Conservation (phyloP, 371 early-diverging fungal genomes). For the Chytridium lagenaria region DNA sequence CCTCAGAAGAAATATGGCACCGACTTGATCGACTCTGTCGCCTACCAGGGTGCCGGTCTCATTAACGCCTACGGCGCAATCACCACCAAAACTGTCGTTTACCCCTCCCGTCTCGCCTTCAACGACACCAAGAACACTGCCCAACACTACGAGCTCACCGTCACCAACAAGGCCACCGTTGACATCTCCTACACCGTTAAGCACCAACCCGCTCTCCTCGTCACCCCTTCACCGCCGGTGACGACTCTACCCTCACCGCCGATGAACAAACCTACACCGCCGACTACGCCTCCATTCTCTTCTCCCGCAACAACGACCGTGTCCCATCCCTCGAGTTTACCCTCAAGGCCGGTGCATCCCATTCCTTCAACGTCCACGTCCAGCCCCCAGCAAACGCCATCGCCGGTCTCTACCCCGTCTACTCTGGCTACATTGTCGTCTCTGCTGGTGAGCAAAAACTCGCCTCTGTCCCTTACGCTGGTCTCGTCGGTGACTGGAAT, state of each 20-base stretch:
- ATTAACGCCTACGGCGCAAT: slow-evolving; percentile 69
- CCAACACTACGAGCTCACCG: slow-evolving; percentile 49
- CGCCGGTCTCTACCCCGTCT: slow-evolving; percentile 30
- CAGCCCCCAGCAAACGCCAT: slow-evolving; percentile 19
- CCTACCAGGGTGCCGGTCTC: slow-evolving; percentile 76
- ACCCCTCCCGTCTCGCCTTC: slow-evolving; percentile 60
- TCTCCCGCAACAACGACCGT: slow-evolving; percentile 16
- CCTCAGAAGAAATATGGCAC: slow-evolving; percentile 31
- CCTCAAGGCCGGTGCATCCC: slow-evolving; percentile 27
- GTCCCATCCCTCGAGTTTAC: slow-evolving; percentile 15
- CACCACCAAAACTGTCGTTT: slow-evolving; percentile 53
- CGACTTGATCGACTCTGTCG: slow-evolving; percentile 51
- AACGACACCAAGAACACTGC: slow-evolving; percentile 62
- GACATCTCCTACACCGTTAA: slow-evolving; percentile 58
- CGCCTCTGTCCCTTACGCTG: too few species aligned
- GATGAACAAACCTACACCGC: slow-evolving; percentile 18
- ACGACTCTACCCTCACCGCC: slow-evolving; percentile 28
- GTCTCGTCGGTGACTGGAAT: slow-evolving; percentile 25
- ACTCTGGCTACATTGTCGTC: slow-evolving; percentile 34
- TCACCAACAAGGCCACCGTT: slow-evolving; percentile 66
- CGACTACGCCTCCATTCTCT: slow-evolving; percentile 21
- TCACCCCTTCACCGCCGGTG: slow-evolving; percentile 15
- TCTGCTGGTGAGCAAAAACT: background rate
- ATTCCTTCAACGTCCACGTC: slow-evolving; percentile 24
- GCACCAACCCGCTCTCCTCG: slow-evolving; percentile 42